phyloP scores from a whole-genome alignment of 352 stramenopile species.

The Phytophthora idaei region DNA sequence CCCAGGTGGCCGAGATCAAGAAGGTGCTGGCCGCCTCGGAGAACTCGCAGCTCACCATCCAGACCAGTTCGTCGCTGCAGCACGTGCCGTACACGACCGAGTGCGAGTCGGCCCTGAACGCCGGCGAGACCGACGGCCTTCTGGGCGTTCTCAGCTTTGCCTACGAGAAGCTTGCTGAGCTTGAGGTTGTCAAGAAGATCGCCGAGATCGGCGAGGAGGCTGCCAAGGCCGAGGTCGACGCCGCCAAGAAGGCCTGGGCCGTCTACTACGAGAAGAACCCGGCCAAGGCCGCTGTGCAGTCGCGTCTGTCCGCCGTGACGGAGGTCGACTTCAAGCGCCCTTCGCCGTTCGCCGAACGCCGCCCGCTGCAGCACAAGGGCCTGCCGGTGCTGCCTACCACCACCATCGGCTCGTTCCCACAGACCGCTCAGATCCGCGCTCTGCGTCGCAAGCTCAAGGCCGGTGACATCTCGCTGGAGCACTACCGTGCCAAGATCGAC shows the following conservation, averaged over 20 bases:
- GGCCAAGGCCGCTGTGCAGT: slow-evolving; percentile 66
- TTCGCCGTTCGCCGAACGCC: slow-evolving; percentile 81
- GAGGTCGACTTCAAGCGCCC: slow-evolving; percentile 82
- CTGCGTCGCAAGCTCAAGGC: slow-evolving; percentile 84
- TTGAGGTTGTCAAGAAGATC: slow-evolving; percentile 83
- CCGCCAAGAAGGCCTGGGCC: slow-evolving; percentile 64
- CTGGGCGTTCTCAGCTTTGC: slow-evolving; percentile 86
- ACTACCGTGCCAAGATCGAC: slow-evolving; percentile 90
- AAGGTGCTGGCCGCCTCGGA: slow-evolving; percentile 51
- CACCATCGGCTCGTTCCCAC: slow-evolving; percentile 95
- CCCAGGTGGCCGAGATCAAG: slow-evolving; percentile 65
- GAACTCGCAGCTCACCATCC: slow-evolving; percentile 70
- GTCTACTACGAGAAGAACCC: slow-evolving; percentile 88
- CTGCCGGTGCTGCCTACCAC: slow-evolving; percentile 90
- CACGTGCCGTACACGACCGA: slow-evolving; percentile 90
- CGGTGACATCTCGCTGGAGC: slow-evolving; percentile 70
- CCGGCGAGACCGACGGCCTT: slow-evolving; percentile 71
- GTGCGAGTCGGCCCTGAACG: slow-evolving; percentile 76
- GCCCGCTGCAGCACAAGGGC: slow-evolving; percentile 67
- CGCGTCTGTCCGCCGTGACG: slow-evolving; percentile 62
- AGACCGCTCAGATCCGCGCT: slow-evolving; percentile 89
- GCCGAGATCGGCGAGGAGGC: slow-evolving; percentile 62
- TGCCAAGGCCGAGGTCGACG: slow-evolving; percentile 55
- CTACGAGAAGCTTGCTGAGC: slow-evolving; percentile 91
- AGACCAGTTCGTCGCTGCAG: slow-evolving; percentile 91